Conservation (phyloP, 257 asterid species). For the Paraleonurus japonicus region DNA sequence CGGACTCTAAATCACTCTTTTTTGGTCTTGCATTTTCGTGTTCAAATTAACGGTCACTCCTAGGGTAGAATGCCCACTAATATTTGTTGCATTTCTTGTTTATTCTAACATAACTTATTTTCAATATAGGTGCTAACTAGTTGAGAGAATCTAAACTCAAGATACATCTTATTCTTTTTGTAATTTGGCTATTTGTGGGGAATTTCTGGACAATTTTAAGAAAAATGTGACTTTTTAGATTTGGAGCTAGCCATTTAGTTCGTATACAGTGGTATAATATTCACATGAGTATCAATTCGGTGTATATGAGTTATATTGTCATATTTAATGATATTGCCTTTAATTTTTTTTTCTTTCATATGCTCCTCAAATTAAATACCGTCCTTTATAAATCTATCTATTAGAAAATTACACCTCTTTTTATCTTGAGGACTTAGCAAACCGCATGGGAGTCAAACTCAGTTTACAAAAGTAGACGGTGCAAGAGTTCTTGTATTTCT, state of each 20-base stretch:
- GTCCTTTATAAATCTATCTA: too few relatives aligned
- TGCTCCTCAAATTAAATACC: slow-evolving; percentile 8
- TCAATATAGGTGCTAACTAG: neutral
- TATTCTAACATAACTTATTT: too few relatives aligned
- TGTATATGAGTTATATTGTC: too few relatives aligned
- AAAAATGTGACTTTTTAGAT: slow-evolving; percentile 34
- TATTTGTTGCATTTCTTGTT: too few relatives aligned
- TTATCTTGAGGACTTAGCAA: too few relatives aligned
- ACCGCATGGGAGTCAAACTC: too few relatives aligned
- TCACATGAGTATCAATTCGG: too few relatives aligned
- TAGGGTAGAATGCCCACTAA: too few relatives aligned
- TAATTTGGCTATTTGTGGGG: slow-evolving; percentile 39
- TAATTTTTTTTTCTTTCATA: neutral
- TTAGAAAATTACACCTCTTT: too few relatives aligned
- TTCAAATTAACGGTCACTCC: too few relatives aligned
- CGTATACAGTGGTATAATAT: slow-evolving; percentile 60
- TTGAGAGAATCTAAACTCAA: neutral
- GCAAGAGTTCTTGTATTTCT: neutral
- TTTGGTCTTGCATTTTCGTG: too few relatives aligned
- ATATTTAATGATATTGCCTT: neutral
- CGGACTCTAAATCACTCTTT: too few relatives aligned
- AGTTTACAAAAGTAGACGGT: neutral
- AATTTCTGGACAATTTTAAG: slow-evolving; percentile 30
- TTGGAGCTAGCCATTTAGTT: slow-evolving; percentile 65
- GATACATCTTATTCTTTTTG: neutral